Base-by-base conservation (phyloP, 2,329 filamentous ascomycete genomes). In the Apiospora hydei region DNA sequence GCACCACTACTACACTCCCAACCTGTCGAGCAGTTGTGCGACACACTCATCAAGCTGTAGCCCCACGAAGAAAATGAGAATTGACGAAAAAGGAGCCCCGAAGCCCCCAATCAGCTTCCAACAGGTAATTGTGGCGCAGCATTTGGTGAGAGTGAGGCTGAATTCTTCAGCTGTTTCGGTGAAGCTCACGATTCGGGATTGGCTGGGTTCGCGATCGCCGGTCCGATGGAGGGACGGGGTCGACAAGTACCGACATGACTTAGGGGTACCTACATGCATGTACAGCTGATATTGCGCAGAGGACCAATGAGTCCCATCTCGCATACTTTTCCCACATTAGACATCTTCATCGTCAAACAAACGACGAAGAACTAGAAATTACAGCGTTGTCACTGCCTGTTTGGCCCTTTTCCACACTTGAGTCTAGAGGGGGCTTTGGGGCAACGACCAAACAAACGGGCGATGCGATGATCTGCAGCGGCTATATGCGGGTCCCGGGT, bases 401-500 rank as follows among this genome's bases (percentile, higher is more conserved):
- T 24, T 14, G 7, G 1, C 34, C 7, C 3, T 41, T 41, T 10
- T 64, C 34, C 57, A 64, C 3, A n/a, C 57, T 61, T 61, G 16
- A 16, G 6, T 57, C 21, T 57, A 2, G 14, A 30, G 53, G 26
- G 26, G 53, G 18, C 21, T 49, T 49, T 49, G 46, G 46, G 46
- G 46, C 46, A n/a, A 49, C 30, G 18, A 8, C 57, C 8, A 38
- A 41, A 41, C 8, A 38, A 41, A 41, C 10, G 34, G 57, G 34
- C 34, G 34, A 38, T 38, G 34, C 38, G 34, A 41, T 47, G 67
- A 69, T 69, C 67, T 49, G 67, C 67, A 69, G 67, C 67, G 67
- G 67, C 44, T 69, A 69, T 69, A n/a, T 69, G 67, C 67, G 43
- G 67, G 34, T 49, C 67, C 43, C 34, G 44, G 43, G 34, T 64